Conservation (phyloP, 2,329 filamentous ascomycete species). For the Hansfordia pulvinata region DNA sequence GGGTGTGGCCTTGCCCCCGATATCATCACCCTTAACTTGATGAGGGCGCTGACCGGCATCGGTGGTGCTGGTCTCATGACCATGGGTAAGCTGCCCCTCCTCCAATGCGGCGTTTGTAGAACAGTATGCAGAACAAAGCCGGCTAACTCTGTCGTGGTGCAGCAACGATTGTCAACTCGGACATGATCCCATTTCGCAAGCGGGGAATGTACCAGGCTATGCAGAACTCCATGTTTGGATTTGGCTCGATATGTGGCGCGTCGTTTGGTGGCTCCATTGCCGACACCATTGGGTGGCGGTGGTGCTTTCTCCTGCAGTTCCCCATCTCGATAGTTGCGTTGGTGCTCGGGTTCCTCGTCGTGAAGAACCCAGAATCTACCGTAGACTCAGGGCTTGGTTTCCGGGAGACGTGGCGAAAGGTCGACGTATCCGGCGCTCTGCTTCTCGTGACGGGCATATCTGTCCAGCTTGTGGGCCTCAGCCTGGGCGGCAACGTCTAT, state of each 20-base stretch:
- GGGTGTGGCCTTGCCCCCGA: slow-evolving; percentile 49
- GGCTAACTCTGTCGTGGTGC: not conserved
- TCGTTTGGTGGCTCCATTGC: slow-evolving; percentile 52
- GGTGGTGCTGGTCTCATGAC: slow-evolving; percentile 57
- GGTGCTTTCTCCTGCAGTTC: slow-evolving; percentile 50
- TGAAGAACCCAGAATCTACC: slow-evolving; percentile 27
- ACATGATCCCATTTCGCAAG: slow-evolving; percentile 44
- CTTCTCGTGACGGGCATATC: slow-evolving; percentile 45
- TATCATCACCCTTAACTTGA: slow-evolving; percentile 46
- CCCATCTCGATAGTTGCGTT: slow-evolving; percentile 44
- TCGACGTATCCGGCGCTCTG: slow-evolving; percentile 44
- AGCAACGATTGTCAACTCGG: slow-evolving; percentile 47
- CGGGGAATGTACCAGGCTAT: slow-evolving; percentile 46
- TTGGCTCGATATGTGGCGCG: slow-evolving; percentile 48
- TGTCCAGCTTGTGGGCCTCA: slow-evolving; percentile 39
- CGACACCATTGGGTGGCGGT: slow-evolving; percentile 53
- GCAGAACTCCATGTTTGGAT: slow-evolving; percentile 47
- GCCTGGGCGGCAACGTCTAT: slow-evolving; percentile 40
- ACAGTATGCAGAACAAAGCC: too few relatives aligned
- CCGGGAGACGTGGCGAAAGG: slow-evolving; percentile 31
- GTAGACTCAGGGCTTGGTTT: slow-evolving; percentile 16
- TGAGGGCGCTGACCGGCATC: slow-evolving; percentile 54
- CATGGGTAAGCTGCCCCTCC: slow-evolving; percentile 36
- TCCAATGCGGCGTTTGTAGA: slow-evolving; percentile 8
- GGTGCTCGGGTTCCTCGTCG: slow-evolving; percentile 34